phyloP scores from a whole-genome alignment of 1,284 basidiomycete genomes.

The Ganoderma meredithae region DNA sequence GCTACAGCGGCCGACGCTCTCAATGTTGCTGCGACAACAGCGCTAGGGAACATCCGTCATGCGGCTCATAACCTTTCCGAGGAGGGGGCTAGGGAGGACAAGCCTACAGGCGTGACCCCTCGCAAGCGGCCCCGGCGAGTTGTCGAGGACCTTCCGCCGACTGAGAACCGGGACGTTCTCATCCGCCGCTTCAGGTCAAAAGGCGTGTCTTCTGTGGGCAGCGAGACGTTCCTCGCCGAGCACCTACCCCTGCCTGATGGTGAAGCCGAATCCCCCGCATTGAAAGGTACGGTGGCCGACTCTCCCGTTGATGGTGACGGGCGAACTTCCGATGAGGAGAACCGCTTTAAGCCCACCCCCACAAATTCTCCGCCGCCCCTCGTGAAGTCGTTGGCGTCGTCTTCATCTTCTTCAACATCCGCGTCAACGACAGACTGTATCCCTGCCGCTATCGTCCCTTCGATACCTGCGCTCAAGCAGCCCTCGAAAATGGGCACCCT shows the following conservation, averaged over 20 bases:
- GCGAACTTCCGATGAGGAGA: slow-evolving; percentile 35
- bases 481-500: slow-evolving; percentile 42
- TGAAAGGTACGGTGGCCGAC: slow-evolving; percentile 29
- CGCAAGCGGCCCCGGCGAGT: slow-evolving; percentile 75
- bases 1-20: slow-evolving; percentile 50
- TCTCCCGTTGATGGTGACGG: slow-evolving; percentile 30
- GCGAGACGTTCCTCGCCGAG: slow-evolving; percentile 46
- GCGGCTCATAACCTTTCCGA: slow-evolving; percentile 60
- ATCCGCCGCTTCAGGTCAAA: slow-evolving; percentile 57
- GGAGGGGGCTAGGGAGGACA: slow-evolving; percentile 67
- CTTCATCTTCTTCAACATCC: slow-evolving; percentile 48
- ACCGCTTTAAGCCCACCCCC: slow-evolving; percentile 26
- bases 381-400: slow-evolving; percentile 39
- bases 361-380: slow-evolving; percentile 24
- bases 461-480: slow-evolving; percentile 32
- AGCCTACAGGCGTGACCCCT: slow-evolving; percentile 73
- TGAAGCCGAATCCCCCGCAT: slow-evolving; percentile 22
- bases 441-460: slow-evolving; percentile 24
- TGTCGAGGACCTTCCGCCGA: slow-evolving; percentile 73
- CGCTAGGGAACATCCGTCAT: slow-evolving; percentile 57
- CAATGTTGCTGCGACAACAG: slow-evolving; percentile 46
- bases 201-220: slow-evolving; percentile 40
- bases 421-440: slow-evolving; percentile 26
- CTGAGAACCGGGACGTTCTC: slow-evolving; percentile 63
- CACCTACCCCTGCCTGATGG: slow-evolving; percentile 37